Percentiles rank a stretch among this genome's conserved stretches.
phyloP scores from a whole-genome alignment of 345 rosid species.

The Populus ilicifolia region DNA sequence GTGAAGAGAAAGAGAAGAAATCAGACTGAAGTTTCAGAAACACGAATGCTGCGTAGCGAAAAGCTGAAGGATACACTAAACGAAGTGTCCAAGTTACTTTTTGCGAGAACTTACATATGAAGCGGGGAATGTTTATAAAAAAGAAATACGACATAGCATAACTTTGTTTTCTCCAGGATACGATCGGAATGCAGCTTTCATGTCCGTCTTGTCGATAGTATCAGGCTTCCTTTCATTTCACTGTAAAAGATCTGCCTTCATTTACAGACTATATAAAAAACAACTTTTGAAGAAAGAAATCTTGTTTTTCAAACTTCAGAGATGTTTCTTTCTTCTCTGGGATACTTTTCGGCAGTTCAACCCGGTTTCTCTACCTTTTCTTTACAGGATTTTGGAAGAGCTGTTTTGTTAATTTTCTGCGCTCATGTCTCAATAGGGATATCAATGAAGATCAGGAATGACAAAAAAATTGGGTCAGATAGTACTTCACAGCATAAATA shows the following conservation, averaged over 20 bases:
- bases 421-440: background rate
- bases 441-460: background rate
- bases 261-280: background rate
- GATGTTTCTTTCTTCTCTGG: background rate
- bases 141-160: background rate
- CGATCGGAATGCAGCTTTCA: too few relatives aligned
- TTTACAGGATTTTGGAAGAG: background rate
- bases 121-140: background rate
- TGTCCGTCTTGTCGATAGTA: background rate
- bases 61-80: background rate
- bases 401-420: background rate
- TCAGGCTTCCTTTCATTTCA: background rate
- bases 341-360: background rate
- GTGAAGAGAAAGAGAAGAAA: background rate
- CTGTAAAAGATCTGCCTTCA: background rate
- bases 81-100: background rate
- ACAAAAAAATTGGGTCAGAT: background rate
- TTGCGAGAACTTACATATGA: background rate
- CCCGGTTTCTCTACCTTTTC: background rate
- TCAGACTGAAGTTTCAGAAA: background rate
- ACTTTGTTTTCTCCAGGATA: too few relatives aligned
- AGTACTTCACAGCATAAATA: background rate
- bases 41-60: too few relatives aligned
- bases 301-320: background rate
- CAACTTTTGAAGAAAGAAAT: background rate